Evolutionary conservation across 371 early-diverging fungal genomes (phyloP).

Genomic region (Parasitella parasitica): DNA sequence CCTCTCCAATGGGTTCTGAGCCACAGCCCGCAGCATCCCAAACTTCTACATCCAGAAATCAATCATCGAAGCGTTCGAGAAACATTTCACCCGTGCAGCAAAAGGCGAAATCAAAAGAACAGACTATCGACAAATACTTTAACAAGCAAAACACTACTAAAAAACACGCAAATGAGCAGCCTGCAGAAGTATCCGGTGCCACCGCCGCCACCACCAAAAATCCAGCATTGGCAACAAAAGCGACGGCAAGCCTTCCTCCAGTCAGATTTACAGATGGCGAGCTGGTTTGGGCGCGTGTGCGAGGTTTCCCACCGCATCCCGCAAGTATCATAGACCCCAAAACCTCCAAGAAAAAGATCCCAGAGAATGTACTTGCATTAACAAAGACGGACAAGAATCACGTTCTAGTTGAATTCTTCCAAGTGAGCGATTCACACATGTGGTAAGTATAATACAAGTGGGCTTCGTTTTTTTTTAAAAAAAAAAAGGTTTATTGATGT

Average conservation of each 20-base stretch:
- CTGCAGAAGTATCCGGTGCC: too few species aligned
- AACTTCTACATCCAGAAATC: not conserved
- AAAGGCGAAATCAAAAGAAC: not conserved
- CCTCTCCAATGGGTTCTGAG: not conserved
- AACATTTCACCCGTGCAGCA: not conserved
- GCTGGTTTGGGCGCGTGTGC: slow-evolving; percentile 49
- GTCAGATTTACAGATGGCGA: slow-evolving; percentile 6
- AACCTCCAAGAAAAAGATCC: slow-evolving; percentile 13
- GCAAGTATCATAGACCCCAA: slow-evolving; percentile 30
- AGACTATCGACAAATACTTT: not conserved
- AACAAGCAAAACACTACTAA: not conserved
- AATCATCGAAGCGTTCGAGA: not conserved
- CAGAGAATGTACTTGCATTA: slow-evolving; percentile 17
- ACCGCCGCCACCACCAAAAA: not conserved
- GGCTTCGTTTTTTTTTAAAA: too few species aligned
- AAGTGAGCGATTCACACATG: slow-evolving; percentile 25
- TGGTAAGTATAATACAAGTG: too few species aligned
- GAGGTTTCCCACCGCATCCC: slow-evolving; percentile 48
- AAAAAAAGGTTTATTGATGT: too few species aligned
- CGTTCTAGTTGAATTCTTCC: slow-evolving; percentile 14
- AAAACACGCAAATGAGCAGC: too few species aligned
- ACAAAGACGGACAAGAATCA: not conserved
- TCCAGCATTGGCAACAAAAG: not conserved
- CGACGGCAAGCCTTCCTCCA: not conserved
- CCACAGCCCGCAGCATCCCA: not conserved